Conservation (phyloP, 495 filamentous ascomycete species). For the Xylaria curta region DNA sequence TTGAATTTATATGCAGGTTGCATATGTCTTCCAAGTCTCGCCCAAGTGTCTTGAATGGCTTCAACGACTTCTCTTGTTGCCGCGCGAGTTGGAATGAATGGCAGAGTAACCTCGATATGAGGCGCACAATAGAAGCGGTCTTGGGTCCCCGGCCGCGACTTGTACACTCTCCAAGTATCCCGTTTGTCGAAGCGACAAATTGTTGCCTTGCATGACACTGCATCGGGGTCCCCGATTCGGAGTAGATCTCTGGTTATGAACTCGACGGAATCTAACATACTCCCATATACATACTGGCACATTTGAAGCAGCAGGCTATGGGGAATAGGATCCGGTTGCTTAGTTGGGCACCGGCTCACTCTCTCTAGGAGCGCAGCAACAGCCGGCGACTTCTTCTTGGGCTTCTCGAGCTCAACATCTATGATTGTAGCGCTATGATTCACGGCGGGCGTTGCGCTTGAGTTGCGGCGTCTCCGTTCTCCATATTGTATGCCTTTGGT, state of each 20-base stretch:
- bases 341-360: slow-evolving; percentile 5
- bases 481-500: not conserved
- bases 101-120: slow-evolving; percentile 19
- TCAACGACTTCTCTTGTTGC: slow-evolving; percentile 17
- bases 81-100: slow-evolving; percentile 16
- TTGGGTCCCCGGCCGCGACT: slow-evolving; percentile 12
- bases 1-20: slow-evolving; percentile 24
- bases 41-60: slow-evolving; percentile 8
- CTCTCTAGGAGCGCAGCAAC: slow-evolving; percentile 6
- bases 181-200: slow-evolving; percentile 21
- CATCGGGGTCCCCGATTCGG: slow-evolving; percentile 3
- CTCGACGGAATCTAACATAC: slow-evolving; percentile 17
- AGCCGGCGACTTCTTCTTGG: slow-evolving; percentile 2
- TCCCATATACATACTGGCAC: slow-evolving; percentile 20
- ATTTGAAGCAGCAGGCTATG: slow-evolving; percentile 16
- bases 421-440: slow-evolving; percentile 4
- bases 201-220: slow-evolving; percentile 15
- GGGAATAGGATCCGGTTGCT: slow-evolving; percentile 11
- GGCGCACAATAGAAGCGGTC: slow-evolving; percentile 26
- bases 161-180: slow-evolving; percentile 17
- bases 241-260: slow-evolving; percentile 8
- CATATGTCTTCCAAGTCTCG: slow-evolving; percentile 16
- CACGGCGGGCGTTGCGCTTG: not conserved
- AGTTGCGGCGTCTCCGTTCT: slow-evolving; percentile 6
- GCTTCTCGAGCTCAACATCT: slow-evolving; percentile 16